Conservation (phyloP, 1,139 yeast species). For the Spathaspora jeffriesii region DNA sequence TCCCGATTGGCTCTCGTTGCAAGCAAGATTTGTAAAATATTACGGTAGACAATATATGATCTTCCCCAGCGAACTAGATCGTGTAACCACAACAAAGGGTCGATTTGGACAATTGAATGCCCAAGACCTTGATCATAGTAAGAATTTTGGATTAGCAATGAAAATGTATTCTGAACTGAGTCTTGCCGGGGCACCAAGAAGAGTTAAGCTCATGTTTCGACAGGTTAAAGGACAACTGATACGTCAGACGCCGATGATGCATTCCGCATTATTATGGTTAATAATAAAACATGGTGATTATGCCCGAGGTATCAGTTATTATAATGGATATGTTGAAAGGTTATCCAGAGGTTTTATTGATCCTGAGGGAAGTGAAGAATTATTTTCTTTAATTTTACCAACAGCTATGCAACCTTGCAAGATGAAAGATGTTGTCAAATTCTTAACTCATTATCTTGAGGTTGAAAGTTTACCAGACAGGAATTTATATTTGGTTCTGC, state of each 20-base stretch:
- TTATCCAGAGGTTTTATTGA: slow-evolving; percentile 1
- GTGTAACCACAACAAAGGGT: neutral
- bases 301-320: neutral
- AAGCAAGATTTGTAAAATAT: slow-evolving; percentile 61
- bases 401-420: slow-evolving; percentile 39
- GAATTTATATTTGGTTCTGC: slow-evolving; percentile 17
- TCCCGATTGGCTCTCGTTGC: slow-evolving; percentile 61
- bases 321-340: neutral
- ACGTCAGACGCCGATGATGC: slow-evolving; percentile 51
- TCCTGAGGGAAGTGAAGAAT: slow-evolving; percentile 7
- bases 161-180: slow-evolving; percentile 13
- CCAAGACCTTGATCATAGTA: neutral
- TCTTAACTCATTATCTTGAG: slow-evolving; percentile 34
- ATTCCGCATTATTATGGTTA: slow-evolving; percentile 18
- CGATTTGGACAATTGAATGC: neutral
- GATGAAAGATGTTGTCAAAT: slow-evolving; percentile 36
- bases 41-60: slow-evolving; percentile 61
- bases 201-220: neutral
- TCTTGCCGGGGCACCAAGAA: neutral
- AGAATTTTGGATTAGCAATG: slow-evolving; percentile 54
- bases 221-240: neutral
- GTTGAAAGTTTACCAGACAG: slow-evolving; percentile 18
- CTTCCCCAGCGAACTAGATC: slow-evolving; percentile 30
- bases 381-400: slow-evolving; percentile 43
- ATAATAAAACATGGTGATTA: neutral